phyloP scores from a whole-genome alignment of 2,329 filamentous ascomycete genomes.

The Diaporthe destruens region DNA sequence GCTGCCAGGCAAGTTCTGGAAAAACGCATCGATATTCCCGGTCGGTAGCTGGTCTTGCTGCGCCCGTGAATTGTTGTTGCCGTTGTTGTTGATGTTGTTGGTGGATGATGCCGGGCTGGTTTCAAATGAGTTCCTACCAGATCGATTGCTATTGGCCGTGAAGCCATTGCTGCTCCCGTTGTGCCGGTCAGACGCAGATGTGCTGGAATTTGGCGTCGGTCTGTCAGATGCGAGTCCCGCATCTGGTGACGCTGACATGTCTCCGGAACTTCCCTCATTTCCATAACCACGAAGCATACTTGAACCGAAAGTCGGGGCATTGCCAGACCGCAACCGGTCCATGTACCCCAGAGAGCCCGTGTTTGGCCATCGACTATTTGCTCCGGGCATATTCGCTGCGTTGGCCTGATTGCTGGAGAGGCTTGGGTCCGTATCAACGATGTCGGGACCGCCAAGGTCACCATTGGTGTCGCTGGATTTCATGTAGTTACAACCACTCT shows the following conservation, averaged over 20 bases:
- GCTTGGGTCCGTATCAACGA: slow-evolving; percentile 55
- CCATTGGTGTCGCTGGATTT: slow-evolving; percentile 56
- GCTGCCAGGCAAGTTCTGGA: slow-evolving; percentile 50
- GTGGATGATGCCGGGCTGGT: slow-evolving; percentile 63
- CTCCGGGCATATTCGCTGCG: slow-evolving; percentile 45
- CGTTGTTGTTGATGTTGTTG: slow-evolving; percentile 46
- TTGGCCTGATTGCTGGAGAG: slow-evolving; percentile 48
- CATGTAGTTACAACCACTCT: slow-evolving; percentile 60
- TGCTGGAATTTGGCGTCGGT: slow-evolving; percentile 72
- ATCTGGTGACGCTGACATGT: slow-evolving; percentile 63
- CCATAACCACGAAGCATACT: slow-evolving; percentile 57
- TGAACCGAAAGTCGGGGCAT: slow-evolving; percentile 43
- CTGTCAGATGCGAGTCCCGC: slow-evolving; percentile 61
- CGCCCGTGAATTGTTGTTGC: slow-evolving; percentile 50
- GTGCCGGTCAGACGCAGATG: slow-evolving; percentile 58
- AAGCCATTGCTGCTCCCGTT: slow-evolving; percentile 38
- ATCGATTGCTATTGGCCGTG: slow-evolving; percentile 44
- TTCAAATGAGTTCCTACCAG: slow-evolving; percentile 62
- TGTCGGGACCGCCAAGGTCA: slow-evolving; percentile 55
- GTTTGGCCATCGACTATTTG: slow-evolving; percentile 42
- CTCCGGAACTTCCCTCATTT: slow-evolving; percentile 58
- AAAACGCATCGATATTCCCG: slow-evolving; percentile 54
- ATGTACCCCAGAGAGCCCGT: slow-evolving; percentile 13
- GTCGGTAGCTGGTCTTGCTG: slow-evolving; percentile 47
- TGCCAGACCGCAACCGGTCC: slow-evolving; percentile 34